Conservation (phyloP, 371 early-diverging fungal genomes). For the Mucor irregularis region DNA sequence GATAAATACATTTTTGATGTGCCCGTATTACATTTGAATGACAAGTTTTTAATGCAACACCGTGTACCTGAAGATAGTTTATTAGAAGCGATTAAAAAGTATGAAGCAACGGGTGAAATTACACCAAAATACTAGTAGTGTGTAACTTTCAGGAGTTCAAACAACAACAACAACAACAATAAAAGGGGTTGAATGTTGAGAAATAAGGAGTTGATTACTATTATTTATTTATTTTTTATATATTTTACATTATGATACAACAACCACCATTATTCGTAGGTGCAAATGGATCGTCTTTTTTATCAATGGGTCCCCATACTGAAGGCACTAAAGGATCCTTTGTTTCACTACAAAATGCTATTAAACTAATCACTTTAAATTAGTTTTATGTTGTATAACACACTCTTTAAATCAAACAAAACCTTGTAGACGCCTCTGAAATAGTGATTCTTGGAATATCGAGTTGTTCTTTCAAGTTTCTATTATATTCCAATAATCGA, state of each 20-base stretch:
- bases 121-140: constrained; percentile 18
- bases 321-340: constrained; percentile 75
- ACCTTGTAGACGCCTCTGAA: constrained; percentile 65
- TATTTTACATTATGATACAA: constrained; percentile 32
- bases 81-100: constrained; percentile 38
- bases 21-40: constrained; percentile 52
- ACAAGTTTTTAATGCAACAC: constrained; percentile 49
- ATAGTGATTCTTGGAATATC: constrained; percentile 80
- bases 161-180: not conserved
- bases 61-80: constrained; percentile 44
- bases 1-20: constrained; percentile 54
- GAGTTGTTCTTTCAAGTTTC: constrained; percentile 73
- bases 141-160: not conserved
- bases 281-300: constrained; percentile 79
- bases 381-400: not conserved
- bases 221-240: not conserved
- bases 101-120: constrained; percentile 33
- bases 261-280: constrained; percentile 29
- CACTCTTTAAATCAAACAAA: constrained; percentile 8
- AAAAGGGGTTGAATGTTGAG: not conserved
- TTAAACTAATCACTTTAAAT: constrained; percentile 32
- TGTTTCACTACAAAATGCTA: constrained; percentile 53
- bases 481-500: constrained; percentile 74
- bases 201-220: too few relatives aligned
- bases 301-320: constrained; percentile 74